These are phyloP conservation scores for Urtica urens DNA, from an alignment of 306 rosid genomes.

Conservation along the genomic window DNA sequence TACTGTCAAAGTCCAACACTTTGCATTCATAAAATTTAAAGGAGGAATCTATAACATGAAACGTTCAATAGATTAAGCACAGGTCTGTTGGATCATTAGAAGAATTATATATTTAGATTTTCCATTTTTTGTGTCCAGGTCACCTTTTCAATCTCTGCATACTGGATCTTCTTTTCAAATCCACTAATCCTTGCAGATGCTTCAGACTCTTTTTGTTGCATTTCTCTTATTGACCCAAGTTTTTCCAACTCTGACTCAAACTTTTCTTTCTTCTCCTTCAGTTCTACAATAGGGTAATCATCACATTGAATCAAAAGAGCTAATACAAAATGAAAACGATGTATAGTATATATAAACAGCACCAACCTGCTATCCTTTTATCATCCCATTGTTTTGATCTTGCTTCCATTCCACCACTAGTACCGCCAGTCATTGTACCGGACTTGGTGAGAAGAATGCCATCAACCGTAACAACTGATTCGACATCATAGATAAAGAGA, in stretches of 20 bases:
- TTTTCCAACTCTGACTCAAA: conserved; percentile 74
- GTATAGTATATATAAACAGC: not conserved
- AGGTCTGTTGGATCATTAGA: no score
- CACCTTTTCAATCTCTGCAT: conserved; percentile 96
- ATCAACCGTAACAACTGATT: conserved; percentile 87
- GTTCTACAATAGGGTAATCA: conserved; percentile 33
- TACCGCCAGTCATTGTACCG: conserved; percentile 99
- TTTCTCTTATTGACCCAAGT: conserved; percentile 91
- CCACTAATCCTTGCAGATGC: conserved; percentile 88
- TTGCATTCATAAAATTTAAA: no score
- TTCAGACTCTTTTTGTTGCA: conserved; percentile 95
- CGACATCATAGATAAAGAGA: no score
- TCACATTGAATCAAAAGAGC: conserved; percentile 17
- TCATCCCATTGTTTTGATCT: conserved; percentile 98
- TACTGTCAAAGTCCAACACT: no score
- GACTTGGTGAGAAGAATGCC: conserved; percentile 91
- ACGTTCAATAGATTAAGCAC: no score
- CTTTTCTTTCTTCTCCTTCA: conserved; percentile 69
- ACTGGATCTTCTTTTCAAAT: conserved; percentile 85
- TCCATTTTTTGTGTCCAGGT: no score
- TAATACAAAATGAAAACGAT: conserved; percentile 2
- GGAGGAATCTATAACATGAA: no score
- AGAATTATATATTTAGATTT: no score
- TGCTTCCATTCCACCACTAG: conserved; percentile 99
- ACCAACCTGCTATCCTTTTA: conserved; percentile 84